These are phyloP conservation scores for Brettanomyces naardenensis DNA, from an alignment of 805 yeast genomes.

Conservation along the genomic window DNA sequence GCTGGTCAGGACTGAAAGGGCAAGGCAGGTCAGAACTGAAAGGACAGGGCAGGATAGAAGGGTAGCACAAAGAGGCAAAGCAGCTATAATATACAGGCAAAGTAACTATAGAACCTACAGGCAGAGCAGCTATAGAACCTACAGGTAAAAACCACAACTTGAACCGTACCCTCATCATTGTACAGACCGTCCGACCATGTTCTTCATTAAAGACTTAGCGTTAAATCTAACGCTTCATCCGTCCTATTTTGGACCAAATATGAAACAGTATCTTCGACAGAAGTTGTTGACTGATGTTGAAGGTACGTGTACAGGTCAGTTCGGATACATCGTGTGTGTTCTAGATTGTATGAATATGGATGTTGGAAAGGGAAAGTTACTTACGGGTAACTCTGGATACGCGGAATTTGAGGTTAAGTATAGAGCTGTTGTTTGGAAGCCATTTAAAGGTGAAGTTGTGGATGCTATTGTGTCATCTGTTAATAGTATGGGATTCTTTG, in stretches of 20 bases:
- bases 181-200: conserved; percentile 14
- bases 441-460: conserved; percentile 97
- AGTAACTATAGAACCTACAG: too few species aligned
- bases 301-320: conserved; percentile 98
- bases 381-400: conserved; percentile 79
- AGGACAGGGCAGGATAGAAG: too few species aligned
- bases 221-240: conserved; percentile 92
- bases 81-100: too few species aligned
- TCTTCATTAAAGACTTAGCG: conserved; percentile 71
- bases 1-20: too few species aligned
- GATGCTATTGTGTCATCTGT: conserved; percentile 95
- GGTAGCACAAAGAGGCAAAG: too few species aligned
- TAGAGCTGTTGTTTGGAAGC: conserved; percentile 96
- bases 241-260: conserved; percentile 94
- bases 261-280: conserved; percentile 88
- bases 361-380: conserved; percentile 87
- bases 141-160: too few species aligned
- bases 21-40: too few species aligned
- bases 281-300: conserved; percentile 92
- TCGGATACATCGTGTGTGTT: conserved; percentile 95
- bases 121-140: too few species aligned
- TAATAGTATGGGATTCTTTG: conserved; percentile 91
- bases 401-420: conserved; percentile 96
- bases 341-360: conserved; percentile 91
- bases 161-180: too few species aligned